These are phyloP conservation scores for Penicillium oxalicum DNA, from an alignment of 2,329 filamentous ascomycete genomes.

Conservation along the genomic window DNA sequence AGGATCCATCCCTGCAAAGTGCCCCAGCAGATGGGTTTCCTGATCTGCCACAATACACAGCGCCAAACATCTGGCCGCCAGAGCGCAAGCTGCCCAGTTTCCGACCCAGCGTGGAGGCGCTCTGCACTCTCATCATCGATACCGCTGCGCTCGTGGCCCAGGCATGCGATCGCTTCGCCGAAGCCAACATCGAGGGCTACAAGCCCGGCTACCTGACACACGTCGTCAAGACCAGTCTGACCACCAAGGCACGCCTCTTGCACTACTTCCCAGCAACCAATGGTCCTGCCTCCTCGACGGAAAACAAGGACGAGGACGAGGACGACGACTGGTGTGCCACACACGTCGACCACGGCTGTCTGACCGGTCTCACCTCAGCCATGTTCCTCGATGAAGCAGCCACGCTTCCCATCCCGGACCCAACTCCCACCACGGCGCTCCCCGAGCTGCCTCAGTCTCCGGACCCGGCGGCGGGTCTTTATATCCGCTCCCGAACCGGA, in stretches of 20 bases:
- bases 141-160: constrained; percentile 79
- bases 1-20: constrained; percentile 32
- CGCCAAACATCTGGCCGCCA: constrained; percentile 81
- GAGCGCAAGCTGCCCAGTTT: constrained; percentile 68
- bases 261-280: constrained; percentile 71
- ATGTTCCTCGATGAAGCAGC: constrained; percentile 85
- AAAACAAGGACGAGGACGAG: constrained; percentile 55
- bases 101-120: constrained; percentile 61
- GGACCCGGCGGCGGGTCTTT: constrained; percentile 80
- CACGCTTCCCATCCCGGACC: constrained; percentile 31
- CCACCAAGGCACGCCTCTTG: constrained; percentile 82
- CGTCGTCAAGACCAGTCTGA: constrained; percentile 77
- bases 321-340: constrained; percentile 90
- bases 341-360: constrained; percentile 76
- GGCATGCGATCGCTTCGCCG: constrained; percentile 83
- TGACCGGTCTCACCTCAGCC: constrained; percentile 87
- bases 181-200: constrained; percentile 71
- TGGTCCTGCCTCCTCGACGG: neutral
- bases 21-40: constrained; percentile 33
- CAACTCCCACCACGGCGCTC: constrained; percentile 40
- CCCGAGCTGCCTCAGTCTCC: constrained; percentile 69
- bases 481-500: constrained; percentile 81
- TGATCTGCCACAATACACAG: constrained; percentile 79
- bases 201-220: constrained; percentile 72
- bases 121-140: constrained; percentile 83